Percentiles rank a stretch among this genome's conserved stretches.
Conservation (phyloP, 148 eudicot species). For the Cornus florida region DNA sequence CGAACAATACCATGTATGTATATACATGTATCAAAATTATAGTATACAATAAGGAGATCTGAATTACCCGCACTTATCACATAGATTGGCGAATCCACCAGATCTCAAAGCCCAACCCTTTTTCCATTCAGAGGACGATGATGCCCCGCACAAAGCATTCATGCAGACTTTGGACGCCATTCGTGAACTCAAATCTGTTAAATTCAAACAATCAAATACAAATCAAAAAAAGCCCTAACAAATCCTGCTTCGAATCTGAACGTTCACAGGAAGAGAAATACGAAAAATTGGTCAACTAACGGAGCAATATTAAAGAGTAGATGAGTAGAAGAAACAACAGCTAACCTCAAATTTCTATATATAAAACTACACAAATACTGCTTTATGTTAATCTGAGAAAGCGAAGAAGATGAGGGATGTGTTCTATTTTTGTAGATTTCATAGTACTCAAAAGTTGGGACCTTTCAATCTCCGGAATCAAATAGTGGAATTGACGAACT, state of each 20-base stretch:
- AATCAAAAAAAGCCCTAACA: constrained; percentile 16
- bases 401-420: neutral
- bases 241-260: neutral
- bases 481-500: neutral
- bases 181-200: constrained; percentile 14
- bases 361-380: neutral
- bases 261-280: neutral
- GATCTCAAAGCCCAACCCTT: constrained; percentile 89
- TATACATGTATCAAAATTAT: neutral
- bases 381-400: neutral
- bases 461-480: constrained; percentile 1
- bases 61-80: constrained; percentile 82
- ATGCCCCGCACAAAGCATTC: constrained; percentile 69
- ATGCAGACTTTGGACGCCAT: constrained; percentile 61
- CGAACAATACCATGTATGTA: too few species aligned
- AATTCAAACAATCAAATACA: constrained; percentile 9
- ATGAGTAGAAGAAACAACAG: neutral
- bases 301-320: constrained; percentile 2
- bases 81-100: constrained; percentile 73
- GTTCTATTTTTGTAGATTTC: neutral
- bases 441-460: neutral
- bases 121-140: constrained; percentile 56
- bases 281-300: constrained; percentile 10
- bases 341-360: neutral
- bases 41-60: neutral